Percentiles rank a stretch among this genome's conserved stretches.
These are phyloP conservation scores for Lactifluus volemus DNA, from an alignment of 768 basidiomycete genomes.

Conservation along the genomic window DNA sequence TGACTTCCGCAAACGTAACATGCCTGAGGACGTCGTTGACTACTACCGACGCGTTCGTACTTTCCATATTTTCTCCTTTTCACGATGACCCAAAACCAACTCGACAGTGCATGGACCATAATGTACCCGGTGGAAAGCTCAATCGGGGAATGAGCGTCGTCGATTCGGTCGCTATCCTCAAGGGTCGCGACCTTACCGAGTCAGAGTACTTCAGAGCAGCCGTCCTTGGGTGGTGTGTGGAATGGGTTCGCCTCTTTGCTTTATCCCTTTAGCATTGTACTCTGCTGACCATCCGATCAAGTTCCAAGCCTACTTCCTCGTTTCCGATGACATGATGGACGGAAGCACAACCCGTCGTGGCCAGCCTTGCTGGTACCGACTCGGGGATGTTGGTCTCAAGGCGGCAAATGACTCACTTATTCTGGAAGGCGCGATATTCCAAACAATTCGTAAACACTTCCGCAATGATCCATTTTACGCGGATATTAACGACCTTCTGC, in stretches of 20 bases:
- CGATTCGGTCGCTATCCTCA: conserved; percentile 84
- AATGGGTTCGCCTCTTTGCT: conserved; percentile 59
- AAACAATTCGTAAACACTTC: conserved; percentile 83
- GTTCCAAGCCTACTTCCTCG: conserved; percentile 98
- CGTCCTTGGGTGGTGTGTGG: conserved; percentile 91
- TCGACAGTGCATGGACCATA: conserved; percentile 75
- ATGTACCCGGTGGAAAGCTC: conserved; percentile 93
- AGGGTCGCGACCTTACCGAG: conserved; percentile 58
- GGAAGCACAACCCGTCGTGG: conserved; percentile 84
- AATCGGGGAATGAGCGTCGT: conserved; percentile 96
- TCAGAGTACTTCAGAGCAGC: conserved; percentile 87
- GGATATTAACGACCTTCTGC: conserved; percentile 85
- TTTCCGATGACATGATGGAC: conserved; percentile 98
- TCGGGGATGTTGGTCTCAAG: conserved; percentile 62
- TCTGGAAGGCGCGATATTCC: conserved; percentile 92
- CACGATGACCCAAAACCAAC: not conserved
- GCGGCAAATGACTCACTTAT: conserved; percentile 97
- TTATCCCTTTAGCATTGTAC: not conserved
- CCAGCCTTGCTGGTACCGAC: conserved; percentile 91
- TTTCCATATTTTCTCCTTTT: not conserved
- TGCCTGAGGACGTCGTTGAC: conserved; percentile 76
- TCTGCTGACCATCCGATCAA: conserved; percentile 24
- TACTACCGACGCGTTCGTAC: conserved; percentile 74
- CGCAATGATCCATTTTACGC: conserved; percentile 72
- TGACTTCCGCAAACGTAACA: conserved; percentile 56